These are phyloP conservation scores for Paramecium caudatum DNA, from an alignment of 73 alveolate genomes.

Conservation along the genomic window DNA sequence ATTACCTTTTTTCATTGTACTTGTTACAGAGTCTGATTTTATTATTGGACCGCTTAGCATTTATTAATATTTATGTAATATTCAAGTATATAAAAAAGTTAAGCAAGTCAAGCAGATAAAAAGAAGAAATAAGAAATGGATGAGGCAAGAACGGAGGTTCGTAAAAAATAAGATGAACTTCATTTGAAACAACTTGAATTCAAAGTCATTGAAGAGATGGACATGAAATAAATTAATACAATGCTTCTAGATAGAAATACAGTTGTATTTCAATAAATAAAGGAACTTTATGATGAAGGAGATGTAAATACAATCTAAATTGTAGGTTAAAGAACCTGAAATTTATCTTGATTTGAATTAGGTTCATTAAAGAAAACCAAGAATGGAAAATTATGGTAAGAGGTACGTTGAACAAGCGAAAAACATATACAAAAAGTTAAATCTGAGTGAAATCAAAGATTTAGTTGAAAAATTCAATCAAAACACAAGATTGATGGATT, in stretches of 20 bases:
- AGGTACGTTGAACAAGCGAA: slow-evolving; percentile 19
- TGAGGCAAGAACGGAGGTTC: neutral
- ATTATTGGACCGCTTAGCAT: too few relatives aligned
- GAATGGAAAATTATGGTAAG: slow-evolving; percentile 6
- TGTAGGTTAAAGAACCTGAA: slow-evolving; percentile 50
- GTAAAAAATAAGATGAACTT: slow-evolving; percentile 28
- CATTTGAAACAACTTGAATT: slow-evolving; percentile 42
- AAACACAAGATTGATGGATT: neutral
- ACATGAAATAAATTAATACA: slow-evolving; percentile 40
- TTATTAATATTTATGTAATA: too few relatives aligned
- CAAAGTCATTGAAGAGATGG: slow-evolving; percentile 5
- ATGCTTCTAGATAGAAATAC: slow-evolving; percentile 39
- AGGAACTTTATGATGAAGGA: slow-evolving; percentile 61
- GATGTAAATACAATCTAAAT: neutral
- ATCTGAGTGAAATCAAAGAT: slow-evolving; percentile 16
- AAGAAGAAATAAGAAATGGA: too few relatives aligned
- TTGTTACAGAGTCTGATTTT: slow-evolving; percentile 18
- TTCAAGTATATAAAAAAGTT: too few relatives aligned
- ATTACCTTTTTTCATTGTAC: neutral
- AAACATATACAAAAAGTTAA: slow-evolving; percentile 47
- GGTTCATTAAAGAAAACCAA: slow-evolving; percentile 12
- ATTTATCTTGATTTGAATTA: neutral
- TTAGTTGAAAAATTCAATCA: slow-evolving; percentile 5
- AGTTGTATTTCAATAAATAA: neutral
- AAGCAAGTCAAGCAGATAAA: too few relatives aligned